phyloP scores from a whole-genome alignment of 192 early-diverging fungal species.

The Coemansia asiatica region DNA sequence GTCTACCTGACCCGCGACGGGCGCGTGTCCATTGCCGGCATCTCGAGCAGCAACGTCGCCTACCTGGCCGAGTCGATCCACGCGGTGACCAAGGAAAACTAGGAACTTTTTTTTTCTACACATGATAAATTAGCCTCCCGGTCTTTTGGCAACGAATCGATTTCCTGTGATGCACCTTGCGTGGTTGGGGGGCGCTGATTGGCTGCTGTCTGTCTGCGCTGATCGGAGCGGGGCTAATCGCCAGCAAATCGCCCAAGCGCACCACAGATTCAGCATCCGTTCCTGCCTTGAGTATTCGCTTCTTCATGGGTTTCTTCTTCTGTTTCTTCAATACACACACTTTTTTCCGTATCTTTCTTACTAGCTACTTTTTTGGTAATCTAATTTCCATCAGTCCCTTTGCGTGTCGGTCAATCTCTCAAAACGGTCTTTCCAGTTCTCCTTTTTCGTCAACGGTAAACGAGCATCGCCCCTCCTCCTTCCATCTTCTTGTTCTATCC shows the following conservation, averaged over 20 bases:
- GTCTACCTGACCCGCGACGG: constrained; percentile 94
- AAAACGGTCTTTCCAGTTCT: neutral
- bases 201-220: too few relatives aligned
- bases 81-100: constrained; percentile 77
- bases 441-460: neutral
- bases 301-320: too few relatives aligned
- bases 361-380: too few relatives aligned
- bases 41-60: constrained; percentile 88
- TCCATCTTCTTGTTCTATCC: neutral
- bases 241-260: too few relatives aligned
- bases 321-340: too few relatives aligned
- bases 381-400: neutral
- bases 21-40: constrained; percentile 96
- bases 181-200: neutral
- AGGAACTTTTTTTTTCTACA: neutral
- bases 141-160: neutral
- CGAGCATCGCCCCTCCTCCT: neutral
- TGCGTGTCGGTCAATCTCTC: constrained; percentile 9
- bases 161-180: too few relatives aligned
- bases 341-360: too few relatives aligned
- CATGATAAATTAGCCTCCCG: neutral
- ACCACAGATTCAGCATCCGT: too few relatives aligned
- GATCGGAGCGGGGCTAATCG: too few relatives aligned
- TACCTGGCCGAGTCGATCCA: constrained; percentile 96
- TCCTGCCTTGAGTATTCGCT: too few relatives aligned